Conservation (phyloP, 2,329 filamentous ascomycete genomes). For the Ophiocordyceps sinensis region DNA sequence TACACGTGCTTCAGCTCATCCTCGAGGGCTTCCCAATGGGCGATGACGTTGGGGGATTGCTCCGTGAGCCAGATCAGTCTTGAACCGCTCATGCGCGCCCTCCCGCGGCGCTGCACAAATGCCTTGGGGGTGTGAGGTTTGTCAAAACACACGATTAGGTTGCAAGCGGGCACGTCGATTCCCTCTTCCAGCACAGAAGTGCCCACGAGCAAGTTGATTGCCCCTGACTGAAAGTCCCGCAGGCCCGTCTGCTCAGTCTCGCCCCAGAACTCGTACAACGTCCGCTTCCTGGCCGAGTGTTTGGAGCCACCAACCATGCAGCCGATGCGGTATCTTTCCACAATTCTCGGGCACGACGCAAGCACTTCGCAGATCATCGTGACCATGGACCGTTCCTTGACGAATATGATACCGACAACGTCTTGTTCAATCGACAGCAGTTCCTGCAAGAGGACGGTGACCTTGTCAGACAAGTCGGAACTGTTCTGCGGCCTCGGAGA, state of each 20-base stretch:
- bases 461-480: conserved; percentile 40
- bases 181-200: conserved; percentile 55
- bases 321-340: conserved; percentile 32
- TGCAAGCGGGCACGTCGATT: conserved; percentile 51
- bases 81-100: conserved; percentile 36
- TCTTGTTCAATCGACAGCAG: conserved; percentile 28
- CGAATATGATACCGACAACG: conserved; percentile 52
- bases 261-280: conserved; percentile 24
- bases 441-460: conserved; percentile 34
- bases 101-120: conserved; percentile 42
- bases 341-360: conserved; percentile 31
- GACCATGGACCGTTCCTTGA: conserved; percentile 45
- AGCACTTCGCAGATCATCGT: conserved; percentile 45
- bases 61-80: conserved; percentile 32
- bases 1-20: conserved; percentile 57
- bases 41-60: conserved; percentile 9
- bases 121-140: conserved; percentile 34
- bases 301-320: conserved; percentile 40
- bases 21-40: conserved; percentile 54
- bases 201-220: conserved; percentile 42
- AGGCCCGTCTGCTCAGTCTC: conserved; percentile 18
- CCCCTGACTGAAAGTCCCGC: conserved; percentile 37
- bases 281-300: conserved; percentile 17
- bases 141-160: conserved; percentile 45
- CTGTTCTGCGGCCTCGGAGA: conserved; percentile 4